Evolutionary conservation across 768 basidiomycete genomes (phyloP).

Genomic region (Agrocybe praecox): DNA sequence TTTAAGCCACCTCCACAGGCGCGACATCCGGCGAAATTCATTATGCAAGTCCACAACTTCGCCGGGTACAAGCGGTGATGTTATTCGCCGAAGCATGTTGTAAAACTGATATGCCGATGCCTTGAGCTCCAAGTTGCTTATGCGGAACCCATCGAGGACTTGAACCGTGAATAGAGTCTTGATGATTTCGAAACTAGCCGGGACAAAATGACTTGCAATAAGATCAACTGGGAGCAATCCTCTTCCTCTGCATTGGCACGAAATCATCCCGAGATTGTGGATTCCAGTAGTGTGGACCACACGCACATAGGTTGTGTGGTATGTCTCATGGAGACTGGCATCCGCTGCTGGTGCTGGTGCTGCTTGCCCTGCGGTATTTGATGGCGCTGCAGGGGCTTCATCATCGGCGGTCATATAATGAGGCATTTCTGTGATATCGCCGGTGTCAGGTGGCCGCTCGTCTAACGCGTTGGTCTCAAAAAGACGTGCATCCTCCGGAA

Average conservation of each 20-base stretch:
- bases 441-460: too few relatives aligned
- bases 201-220: constrained; percentile 4
- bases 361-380: too few relatives aligned
- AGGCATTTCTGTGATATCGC: too few relatives aligned
- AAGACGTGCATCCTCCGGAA: too few relatives aligned
- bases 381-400: too few relatives aligned
- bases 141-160: constrained; percentile 2
- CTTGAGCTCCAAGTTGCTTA: constrained; percentile 17
- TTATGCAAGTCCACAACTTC: constrained; percentile 7
- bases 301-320: not conserved
- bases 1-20: constrained; percentile 17
- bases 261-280: constrained; percentile 10
- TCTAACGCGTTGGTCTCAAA: too few relatives aligned
- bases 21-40: constrained; percentile 8
- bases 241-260: constrained; percentile 10
- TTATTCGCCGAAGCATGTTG: constrained; percentile 8
- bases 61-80: not conserved
- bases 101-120: constrained; percentile 17
- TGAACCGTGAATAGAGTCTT: constrained; percentile 14
- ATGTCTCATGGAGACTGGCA: too few relatives aligned
- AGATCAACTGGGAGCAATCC: not conserved
- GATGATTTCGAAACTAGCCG: constrained; percentile 6
- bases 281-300: constrained; percentile 20
- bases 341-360: too few relatives aligned
- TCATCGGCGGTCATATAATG: too few relatives aligned